A percentile compares a stretch with the other conserved stretches of the same genome.
These are phyloP conservation scores for Ocimum tenuiflorum DNA, from an alignment of 257 asterid species.

Conservation along the genomic window DNA sequence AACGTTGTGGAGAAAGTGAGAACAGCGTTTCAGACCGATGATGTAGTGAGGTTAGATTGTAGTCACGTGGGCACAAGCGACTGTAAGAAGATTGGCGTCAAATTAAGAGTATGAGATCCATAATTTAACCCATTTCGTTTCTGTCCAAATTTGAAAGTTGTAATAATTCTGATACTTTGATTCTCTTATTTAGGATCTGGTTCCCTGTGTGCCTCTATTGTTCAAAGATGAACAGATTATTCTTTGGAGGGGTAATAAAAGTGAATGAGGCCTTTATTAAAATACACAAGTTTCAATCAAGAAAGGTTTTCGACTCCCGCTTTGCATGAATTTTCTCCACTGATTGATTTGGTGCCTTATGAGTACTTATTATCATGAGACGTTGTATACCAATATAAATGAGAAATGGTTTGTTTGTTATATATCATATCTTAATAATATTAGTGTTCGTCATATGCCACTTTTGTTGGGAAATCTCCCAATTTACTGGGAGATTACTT, in stretches of 20 bases:
- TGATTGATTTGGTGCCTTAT: too few relatives aligned
- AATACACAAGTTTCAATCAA: background rate
- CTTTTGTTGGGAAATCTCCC: too few relatives aligned
- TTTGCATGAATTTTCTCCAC: background rate
- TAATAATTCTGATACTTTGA: background rate
- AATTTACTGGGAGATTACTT: too few relatives aligned
- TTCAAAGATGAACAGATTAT: conserved; percentile 78
- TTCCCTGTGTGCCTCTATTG: conserved; percentile 78
- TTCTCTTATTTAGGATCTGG: conserved; percentile 55
- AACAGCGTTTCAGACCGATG: conserved; percentile 65
- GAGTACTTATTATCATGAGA: too few relatives aligned
- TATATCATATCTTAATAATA: too few relatives aligned
- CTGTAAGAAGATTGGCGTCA: conserved; percentile 85
- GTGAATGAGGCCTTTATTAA: conserved; percentile 12
- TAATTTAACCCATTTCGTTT: background rate
- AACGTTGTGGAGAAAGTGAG: conserved; percentile 69
- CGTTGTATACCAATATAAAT: too few relatives aligned
- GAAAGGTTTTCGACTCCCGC: background rate
- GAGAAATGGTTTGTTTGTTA: too few relatives aligned
- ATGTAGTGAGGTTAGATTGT: conserved; percentile 73
- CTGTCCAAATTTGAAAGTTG: background rate
- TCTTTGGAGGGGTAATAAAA: conserved; percentile 61
- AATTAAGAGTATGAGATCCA: conserved; percentile 52
- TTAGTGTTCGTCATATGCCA: too few relatives aligned
- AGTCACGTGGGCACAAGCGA: conserved; percentile 69